phyloP scores from a whole-genome alignment of 108 stramenopile genomes.

The Nannochloropsis oceanica region DNA sequence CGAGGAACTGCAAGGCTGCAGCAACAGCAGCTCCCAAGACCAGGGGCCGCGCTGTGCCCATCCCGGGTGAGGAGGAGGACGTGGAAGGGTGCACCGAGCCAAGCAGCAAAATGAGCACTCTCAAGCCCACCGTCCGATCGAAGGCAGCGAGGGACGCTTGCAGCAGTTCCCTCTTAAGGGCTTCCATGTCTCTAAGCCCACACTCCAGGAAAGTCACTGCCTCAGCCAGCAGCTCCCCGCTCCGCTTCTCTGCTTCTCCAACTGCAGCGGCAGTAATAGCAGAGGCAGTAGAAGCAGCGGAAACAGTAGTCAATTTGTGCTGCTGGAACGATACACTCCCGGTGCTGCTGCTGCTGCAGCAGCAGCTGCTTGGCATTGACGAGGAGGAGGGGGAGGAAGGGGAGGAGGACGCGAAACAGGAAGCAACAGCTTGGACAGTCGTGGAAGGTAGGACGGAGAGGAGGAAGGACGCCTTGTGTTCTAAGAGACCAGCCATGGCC shows the following conservation, averaged over 20 bases:
- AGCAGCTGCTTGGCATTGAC: too few species aligned
- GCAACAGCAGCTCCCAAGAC: neutral
- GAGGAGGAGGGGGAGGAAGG: too few species aligned
- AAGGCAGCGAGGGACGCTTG: neutral
- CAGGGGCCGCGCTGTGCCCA: neutral
- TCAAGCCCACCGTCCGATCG: neutral
- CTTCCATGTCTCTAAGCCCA: neutral
- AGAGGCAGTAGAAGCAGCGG: neutral
- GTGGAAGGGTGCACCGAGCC: neutral
- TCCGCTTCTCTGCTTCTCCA: neutral
- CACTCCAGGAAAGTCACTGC: neutral
- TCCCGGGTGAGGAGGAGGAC: neutral
- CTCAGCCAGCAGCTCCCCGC: slow-evolving; percentile 3
- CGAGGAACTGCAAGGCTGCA: neutral
- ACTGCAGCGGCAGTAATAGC: neutral
- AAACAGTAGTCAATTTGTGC: neutral
- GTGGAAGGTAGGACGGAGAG: neutral
- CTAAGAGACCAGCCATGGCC: neutral
- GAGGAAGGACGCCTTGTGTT: slow-evolving; percentile 14
- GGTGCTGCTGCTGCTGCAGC: too few species aligned
- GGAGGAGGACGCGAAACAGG: neutral
- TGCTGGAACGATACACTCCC: too few species aligned
- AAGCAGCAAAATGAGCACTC: neutral
- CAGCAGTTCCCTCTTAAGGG: neutral
- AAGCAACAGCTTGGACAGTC: neutral